Evolutionary conservation across 1,284 basidiomycete species (phyloP), one percentile per base, ranked within the genome.

Genomic region (Apiotrichum akiyoshidainum): DNA sequence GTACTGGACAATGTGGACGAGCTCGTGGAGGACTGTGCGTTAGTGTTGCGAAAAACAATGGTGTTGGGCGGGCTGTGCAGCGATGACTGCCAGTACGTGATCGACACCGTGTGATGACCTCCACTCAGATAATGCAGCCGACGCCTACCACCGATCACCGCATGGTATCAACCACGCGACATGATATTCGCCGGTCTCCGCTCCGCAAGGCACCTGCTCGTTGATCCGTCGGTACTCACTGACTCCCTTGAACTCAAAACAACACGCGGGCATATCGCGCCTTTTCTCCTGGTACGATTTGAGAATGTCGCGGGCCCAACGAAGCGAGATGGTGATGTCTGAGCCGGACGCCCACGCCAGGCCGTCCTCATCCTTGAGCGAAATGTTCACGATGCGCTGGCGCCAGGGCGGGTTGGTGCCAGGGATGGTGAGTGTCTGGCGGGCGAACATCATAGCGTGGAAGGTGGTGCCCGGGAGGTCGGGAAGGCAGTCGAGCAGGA

Each of bases 181-280:
- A 7, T 31, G 26, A 31, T 31, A 7, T 31, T 31, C 26, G 3
- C 26, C 26, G 3, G 26, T 31, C 26, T 31, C 26, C 26, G 26
- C 26, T 31, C 26, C 26, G 26, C 26, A 31, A 31, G 26, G 4
- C 26, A 31, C 26, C 3, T 7, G 26, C 7, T 31, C 7, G 26
- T 31, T 7, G 26, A 31, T 31, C 26, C 26, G 26, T 4, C 31
- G 5, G 11, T 16, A 69, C 68, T 65, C 60, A 73, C 71, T 60
- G 42, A 73, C 72, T 33, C 74, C 69, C 60, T 74, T 72, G 57
- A 73, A 68, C 60, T 73, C 72, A 33, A 69, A 66, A 11, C 65
- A 60, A 22, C 70, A 67, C n/a, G 60, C 62, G 33, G 59, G 55
- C 46, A 62, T 53, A 34, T 55, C 58, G 46, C 65, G 65, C 49